phyloP scores from a whole-genome alignment of 257 asterid species.

The Solanum stenotomum region DNA sequence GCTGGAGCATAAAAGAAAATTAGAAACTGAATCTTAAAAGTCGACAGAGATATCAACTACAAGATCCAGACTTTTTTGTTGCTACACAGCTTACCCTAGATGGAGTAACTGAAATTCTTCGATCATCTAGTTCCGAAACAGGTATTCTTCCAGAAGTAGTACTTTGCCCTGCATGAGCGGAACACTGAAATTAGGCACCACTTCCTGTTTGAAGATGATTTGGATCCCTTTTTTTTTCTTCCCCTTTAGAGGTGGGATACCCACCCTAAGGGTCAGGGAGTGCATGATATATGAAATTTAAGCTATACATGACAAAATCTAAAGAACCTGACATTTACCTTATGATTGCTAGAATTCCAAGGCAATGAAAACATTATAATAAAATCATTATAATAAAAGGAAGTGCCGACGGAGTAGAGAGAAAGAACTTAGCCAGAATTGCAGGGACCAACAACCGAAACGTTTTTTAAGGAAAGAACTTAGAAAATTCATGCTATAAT shows the following conservation, averaged over 20 bases:
- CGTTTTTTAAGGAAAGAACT: background rate
- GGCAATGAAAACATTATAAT: background rate
- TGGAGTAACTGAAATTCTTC: conserved; percentile 26
- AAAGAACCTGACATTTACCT: background rate
- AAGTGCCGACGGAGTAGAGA: background rate
- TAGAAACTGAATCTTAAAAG: conserved; percentile 4
- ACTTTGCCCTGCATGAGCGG: conserved; percentile 41
- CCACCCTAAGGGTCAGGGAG: background rate
- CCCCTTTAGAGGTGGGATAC: background rate
- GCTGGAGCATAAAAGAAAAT: conserved; percentile 42
- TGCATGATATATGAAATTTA: background rate
- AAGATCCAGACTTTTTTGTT: background rate
- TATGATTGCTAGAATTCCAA: background rate
- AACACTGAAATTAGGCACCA: background rate
- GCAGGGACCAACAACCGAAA: background rate
- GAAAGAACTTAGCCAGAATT: background rate
- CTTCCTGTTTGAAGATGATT: background rate
- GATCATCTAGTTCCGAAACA: conserved; percentile 29
- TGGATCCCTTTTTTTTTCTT: background rate
- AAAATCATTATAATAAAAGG: background rate
- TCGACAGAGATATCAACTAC: background rate
- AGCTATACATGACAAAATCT: background rate
- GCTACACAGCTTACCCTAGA: conserved; percentile 45
- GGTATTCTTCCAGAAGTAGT: conserved; percentile 26
- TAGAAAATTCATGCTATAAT: background rate